Evolutionary conservation across 2,329 filamentous ascomycete species (phyloP).

Genomic region (Talaromyces marneffei): DNA sequence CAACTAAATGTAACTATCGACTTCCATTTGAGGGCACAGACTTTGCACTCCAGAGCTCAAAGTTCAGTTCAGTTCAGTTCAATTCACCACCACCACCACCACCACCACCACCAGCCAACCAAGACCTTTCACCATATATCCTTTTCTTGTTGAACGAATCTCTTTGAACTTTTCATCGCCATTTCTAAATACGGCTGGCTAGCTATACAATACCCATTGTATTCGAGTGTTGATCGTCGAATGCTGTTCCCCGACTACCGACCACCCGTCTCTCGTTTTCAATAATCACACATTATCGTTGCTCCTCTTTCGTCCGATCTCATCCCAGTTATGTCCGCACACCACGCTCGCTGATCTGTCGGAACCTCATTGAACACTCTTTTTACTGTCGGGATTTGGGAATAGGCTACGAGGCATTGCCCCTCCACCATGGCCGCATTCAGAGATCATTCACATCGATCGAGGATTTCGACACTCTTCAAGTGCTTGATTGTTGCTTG

Average conservation of each 20-base stretch:
- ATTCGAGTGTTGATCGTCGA: background rate
- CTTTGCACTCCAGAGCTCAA: background rate
- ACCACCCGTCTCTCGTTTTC: background rate
- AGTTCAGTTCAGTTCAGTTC: background rate
- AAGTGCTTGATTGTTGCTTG: slow-evolving; percentile 9
- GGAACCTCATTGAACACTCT: background rate
- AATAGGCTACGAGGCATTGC: background rate
- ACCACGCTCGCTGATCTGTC: background rate
- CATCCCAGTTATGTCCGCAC: background rate
- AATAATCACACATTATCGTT: background rate
- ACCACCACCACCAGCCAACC: background rate
- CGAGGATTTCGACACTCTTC: slow-evolving; percentile 10
- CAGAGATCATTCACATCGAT: slow-evolving; percentile 7
- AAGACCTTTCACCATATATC: background rate
- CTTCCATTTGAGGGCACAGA: background rate
- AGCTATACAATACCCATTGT: background rate
- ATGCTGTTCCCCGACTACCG: background rate
- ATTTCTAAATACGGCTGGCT: background rate
- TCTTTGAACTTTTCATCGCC: background rate
- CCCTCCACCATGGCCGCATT: slow-evolving; percentile 8
- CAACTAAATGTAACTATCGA: background rate
- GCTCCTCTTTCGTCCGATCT: background rate
- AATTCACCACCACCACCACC: background rate
- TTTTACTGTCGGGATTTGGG: background rate
- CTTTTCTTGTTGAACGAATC: background rate